Conservation (phyloP, 106 monocot species). For the Allium cepa region DNA sequence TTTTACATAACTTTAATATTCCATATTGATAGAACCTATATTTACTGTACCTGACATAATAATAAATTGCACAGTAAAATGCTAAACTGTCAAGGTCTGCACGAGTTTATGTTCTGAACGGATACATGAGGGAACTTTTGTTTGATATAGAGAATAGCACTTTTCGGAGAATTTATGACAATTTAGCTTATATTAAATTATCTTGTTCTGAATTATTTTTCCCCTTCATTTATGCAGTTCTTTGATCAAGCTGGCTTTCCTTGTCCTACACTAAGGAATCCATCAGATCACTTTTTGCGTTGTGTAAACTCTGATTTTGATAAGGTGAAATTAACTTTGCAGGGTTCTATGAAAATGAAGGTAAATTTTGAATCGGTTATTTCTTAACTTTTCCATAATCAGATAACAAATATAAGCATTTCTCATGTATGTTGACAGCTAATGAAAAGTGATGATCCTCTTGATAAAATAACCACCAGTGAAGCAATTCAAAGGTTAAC, state of each 20-base stretch:
- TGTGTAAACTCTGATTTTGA: slow-evolving; percentile 75
- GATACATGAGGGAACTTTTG: no score
- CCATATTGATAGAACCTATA: no score
- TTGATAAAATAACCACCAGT: slow-evolving; percentile 71
- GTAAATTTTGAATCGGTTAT: slow-evolving; percentile 7
- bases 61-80: no score
- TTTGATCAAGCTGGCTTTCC: slow-evolving; percentile 80
- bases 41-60: no score
- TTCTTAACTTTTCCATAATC: not conserved
- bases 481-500: slow-evolving; percentile 59
- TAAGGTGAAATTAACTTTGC: slow-evolving; percentile 65
- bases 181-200: no score
- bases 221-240: slow-evolving; percentile 5
- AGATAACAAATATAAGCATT: not conserved
- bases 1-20: no score
- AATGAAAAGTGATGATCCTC: slow-evolving; percentile 75
- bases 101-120: no score
- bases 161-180: no score
- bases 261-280: slow-evolving; percentile 74
- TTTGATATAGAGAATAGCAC: no score
- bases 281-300: slow-evolving; percentile 70
- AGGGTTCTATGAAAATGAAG: slow-evolving; percentile 50
- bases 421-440: slow-evolving; percentile 22
- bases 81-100: no score
- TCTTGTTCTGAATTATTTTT: no score